Evolutionary conservation across 1,284 basidiomycete species (phyloP), one percentile per base, ranked within the genome.

Genomic region (Trametes pubescens): DNA sequence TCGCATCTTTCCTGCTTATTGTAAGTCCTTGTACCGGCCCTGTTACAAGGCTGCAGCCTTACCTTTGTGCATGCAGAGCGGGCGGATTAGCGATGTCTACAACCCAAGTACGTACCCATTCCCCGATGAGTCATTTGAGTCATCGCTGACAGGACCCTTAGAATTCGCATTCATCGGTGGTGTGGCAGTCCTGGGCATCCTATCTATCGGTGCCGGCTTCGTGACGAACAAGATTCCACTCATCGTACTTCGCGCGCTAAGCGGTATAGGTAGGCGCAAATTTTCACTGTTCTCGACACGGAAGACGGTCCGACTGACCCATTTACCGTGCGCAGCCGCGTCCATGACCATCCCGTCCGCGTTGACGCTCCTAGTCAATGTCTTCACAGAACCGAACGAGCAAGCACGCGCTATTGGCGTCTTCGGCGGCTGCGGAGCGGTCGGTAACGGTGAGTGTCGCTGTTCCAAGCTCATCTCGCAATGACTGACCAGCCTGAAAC

Each of bases 311-410:
- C 22, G 43, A 16, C 49, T 57, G 29, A 59, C 29, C 29, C 32
- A 49, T 22, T 37, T 35, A 44, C 22, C 35, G 21, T 53, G 34
- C 29, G 7, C 65, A 81, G 82, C 77, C 8, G 80, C 78, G 21
- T 76, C 81, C 4, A 73, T 83, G 74, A 79, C 80, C 6, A 82
- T 84, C 57, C 83, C 84, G 0, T 84, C 83, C 11, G 79, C 84
- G 5, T 70, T 85, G 21, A 74, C 78, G 24, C 77, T 84, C 22
- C 75, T 85, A 29, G 80, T 84, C 13, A 76, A 76, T 32, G 71
- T 81, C 51, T 84, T 84, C 68, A 78, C 81, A 0, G 78, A 82
- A 26, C 77, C 81, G 6, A 62, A 64, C 2, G 77, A 80, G 66
- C 84, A 84, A 70, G 77, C 82, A 43, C 78, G 78, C 38, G 83